phyloP scores from a whole-genome alignment of 169 alveolate genomes.

The Eimeria zaria region DNA sequence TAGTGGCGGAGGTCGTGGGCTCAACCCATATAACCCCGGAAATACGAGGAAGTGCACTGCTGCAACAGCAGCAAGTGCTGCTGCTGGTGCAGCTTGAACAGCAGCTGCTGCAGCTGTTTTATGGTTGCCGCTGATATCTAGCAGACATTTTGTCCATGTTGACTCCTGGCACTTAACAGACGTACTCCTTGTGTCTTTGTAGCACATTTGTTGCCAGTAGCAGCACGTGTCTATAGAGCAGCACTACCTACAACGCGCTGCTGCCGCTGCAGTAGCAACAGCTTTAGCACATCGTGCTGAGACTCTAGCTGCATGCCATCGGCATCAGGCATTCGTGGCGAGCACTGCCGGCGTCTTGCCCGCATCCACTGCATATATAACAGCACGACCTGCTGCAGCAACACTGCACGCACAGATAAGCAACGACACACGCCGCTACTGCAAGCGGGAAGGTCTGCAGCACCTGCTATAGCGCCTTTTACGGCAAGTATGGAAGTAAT shows the following conservation, averaged over 20 bases:
- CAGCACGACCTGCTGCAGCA: background rate
- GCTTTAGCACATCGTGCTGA: background rate
- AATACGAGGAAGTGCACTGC: background rate
- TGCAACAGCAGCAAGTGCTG: slow-evolving; percentile 43
- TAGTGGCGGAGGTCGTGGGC: background rate
- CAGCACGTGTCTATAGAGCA: background rate
- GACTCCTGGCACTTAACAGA: slow-evolving; percentile 16
- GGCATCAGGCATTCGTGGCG: background rate
- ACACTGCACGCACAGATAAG: background rate
- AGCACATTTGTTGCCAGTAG: background rate
- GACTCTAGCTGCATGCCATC: background rate
- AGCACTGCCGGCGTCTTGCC: background rate
- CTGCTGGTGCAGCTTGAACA: slow-evolving; percentile 37
- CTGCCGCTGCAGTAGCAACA: background rate
- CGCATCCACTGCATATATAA: background rate
- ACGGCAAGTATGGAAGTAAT: background rate
- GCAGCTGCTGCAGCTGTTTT: slow-evolving; percentile 4
- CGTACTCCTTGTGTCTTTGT: background rate
- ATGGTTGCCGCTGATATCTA: slow-evolving; percentile 7
- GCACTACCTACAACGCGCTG: background rate
- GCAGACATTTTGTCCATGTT: slow-evolving; percentile 1
- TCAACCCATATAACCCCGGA: background rate
- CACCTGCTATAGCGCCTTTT: background rate
- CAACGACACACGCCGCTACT: background rate
- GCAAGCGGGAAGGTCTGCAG: background rate